phyloP scores from a whole-genome alignment of 2,329 filamentous ascomycete genomes.

The Aspergillus fijiensis region DNA sequence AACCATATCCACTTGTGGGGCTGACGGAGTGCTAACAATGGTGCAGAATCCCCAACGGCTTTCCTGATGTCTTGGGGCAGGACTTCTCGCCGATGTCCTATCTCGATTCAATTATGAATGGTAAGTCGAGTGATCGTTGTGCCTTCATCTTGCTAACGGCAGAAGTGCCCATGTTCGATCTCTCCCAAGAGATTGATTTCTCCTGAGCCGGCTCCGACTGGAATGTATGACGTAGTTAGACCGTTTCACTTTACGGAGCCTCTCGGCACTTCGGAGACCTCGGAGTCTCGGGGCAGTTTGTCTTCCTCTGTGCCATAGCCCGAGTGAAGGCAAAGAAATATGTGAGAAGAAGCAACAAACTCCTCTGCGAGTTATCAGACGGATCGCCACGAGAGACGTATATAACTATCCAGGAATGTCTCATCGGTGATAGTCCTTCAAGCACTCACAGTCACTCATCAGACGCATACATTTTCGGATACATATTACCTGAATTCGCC shows the following conservation, averaged over 20 bases:
- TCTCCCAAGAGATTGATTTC: slow-evolving; percentile 18
- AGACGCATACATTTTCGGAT: neutral
- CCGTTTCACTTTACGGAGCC: neutral
- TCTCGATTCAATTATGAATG: slow-evolving; percentile 33
- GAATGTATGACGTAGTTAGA: neutral
- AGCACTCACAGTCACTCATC: neutral
- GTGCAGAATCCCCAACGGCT: slow-evolving; percentile 16
- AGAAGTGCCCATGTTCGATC: slow-evolving; percentile 26
- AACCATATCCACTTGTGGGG: neutral
- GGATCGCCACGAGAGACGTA: neutral
- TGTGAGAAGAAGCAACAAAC: neutral
- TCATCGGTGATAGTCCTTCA: neutral
- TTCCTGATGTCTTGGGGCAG: slow-evolving; percentile 16
- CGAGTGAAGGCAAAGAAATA: neutral
- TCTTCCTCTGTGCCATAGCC: neutral
- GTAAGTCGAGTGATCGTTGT: slow-evolving; percentile 9
- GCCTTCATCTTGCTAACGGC: neutral
- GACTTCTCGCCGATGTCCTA: slow-evolving; percentile 27
- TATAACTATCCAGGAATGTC: neutral
- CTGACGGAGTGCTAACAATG: neutral
- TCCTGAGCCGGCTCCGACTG: neutral
- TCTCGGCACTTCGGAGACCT: slow-evolving; percentile 8
- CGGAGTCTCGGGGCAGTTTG: neutral
- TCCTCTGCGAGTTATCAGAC: neutral
- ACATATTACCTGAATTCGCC: neutral